These are phyloP conservation scores for Saccharomycopsis selenospora DNA, from an alignment of 805 yeast species.

Conservation along the genomic window DNA sequence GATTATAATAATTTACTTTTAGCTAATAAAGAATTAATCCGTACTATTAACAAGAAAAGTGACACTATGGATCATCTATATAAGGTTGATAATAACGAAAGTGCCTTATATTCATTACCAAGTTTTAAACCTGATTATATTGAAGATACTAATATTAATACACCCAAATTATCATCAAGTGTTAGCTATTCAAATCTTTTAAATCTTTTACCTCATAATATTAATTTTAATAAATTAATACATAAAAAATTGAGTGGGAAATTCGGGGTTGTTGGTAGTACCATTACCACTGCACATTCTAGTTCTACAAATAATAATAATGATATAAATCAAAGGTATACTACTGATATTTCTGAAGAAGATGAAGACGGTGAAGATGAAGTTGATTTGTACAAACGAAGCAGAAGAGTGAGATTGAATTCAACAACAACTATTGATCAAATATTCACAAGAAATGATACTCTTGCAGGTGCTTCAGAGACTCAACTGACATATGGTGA, in stretches of 20 bases:
- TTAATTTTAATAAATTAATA: constrained; percentile 10
- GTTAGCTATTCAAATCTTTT: constrained; percentile 6
- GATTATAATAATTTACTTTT: background rate
- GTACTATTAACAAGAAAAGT: background rate
- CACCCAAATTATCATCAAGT: background rate
- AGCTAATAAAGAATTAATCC: background rate
- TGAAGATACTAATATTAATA: background rate
- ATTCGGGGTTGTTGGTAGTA: too few relatives aligned
- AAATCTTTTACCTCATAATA: constrained; percentile 9
- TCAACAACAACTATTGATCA: too few relatives aligned
- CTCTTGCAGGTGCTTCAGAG: too few relatives aligned
- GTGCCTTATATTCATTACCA: background rate
- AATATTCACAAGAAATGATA: too few relatives aligned
- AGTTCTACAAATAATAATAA: too few relatives aligned
- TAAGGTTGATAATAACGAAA: background rate
- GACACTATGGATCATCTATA: background rate
- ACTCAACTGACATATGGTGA: background rate
- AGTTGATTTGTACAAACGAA: too few relatives aligned
- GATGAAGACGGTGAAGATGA: too few relatives aligned
- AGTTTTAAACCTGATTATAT: background rate
- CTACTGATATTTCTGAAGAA: too few relatives aligned
- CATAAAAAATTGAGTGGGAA: constrained; percentile 4
- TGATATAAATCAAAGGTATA: too few relatives aligned
- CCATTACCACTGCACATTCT: too few relatives aligned
- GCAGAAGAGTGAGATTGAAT: too few relatives aligned